Conservation (phyloP, 805 yeast species). For the Ogataea zsoltii region DNA sequence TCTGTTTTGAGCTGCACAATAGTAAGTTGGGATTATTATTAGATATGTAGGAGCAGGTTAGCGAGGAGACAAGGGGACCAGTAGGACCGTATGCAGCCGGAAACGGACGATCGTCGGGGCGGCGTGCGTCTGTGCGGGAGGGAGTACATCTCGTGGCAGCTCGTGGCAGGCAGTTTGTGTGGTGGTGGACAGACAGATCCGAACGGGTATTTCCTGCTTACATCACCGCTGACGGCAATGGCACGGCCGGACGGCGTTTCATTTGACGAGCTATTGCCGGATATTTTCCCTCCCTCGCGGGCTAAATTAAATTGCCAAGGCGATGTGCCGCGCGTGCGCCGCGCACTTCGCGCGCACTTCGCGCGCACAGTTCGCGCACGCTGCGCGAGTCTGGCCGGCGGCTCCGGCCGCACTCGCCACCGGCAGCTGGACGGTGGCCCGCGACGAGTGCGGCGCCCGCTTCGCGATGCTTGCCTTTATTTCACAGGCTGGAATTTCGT, state of each 20-base stretch:
- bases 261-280: neutral
- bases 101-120: no score
- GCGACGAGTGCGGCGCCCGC: neutral
- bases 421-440: neutral
- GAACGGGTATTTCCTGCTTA: no score
- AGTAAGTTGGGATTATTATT: no score
- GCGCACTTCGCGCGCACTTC: neutral
- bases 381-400: neutral
- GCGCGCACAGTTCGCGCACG: neutral
- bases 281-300: neutral
- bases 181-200: no score
- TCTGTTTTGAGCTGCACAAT: no score
- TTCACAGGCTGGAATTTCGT: constrained; percentile 4
- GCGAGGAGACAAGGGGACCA: no score
- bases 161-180: no score
- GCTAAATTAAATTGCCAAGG: neutral
- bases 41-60: no score
- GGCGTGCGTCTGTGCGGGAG: no score
- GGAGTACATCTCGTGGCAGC: no score
- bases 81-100: no score
- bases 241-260: constrained; percentile 8
- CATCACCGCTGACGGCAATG: neutral
- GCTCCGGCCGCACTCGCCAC: neutral
- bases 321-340: neutral
- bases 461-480: neutral